Base-by-base conservation (phyloP, 139 green algal genomes). In the Klebsormidium nitens region DNA sequence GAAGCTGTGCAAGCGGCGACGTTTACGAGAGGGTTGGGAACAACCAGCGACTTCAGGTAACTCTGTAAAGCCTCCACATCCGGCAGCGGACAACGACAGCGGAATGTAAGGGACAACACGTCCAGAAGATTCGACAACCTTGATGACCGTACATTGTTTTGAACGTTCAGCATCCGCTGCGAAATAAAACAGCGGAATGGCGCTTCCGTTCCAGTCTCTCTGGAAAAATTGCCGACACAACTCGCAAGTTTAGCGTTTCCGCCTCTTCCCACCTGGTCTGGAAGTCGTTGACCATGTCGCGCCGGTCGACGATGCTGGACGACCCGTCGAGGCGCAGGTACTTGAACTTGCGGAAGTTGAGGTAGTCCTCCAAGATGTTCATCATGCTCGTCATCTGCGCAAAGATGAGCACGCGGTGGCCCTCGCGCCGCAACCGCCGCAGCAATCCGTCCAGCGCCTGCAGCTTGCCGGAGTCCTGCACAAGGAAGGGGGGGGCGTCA, bases 331-430 rank as follows among this genome's bases (percentile, higher is more conserved):
- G 75, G 28, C 87, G 77, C 44, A 89, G 66, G 67, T 85, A 89
- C 35, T 77, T 72, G 56, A 81, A 78, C 58, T 69, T 71, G 31
- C 81, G 67, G 69, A 74, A 83, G 39, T 76, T 81, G 67, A 85
- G 71, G 70, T 88, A 89, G 48, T 89, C 84, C 66, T 78, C 71
- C 2, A 79, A 42, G 32, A 90, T 80, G 77, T 90, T 78, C 72
- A 89, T 78, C 85, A 89, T 86, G 38, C 74, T 78, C 23, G 86
- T 92, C 86, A 92, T 89, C 76, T 92, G 84, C 6, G 74, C 81
- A 70, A 92, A 92, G 3, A 92, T 39, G 29, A 92, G 76, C 58
- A 88, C 82, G 0, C 84, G 63, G 67, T 90, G 84, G 1, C 83
- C 82, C 37, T 76, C 80, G 28, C 38, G 63, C 35, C 77, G 77